Evolutionary conservation across 495 filamentous ascomycete species (phyloP), one percentile per base, ranked within the genome.

Genomic region (Penicillium crystallinum): DNA sequence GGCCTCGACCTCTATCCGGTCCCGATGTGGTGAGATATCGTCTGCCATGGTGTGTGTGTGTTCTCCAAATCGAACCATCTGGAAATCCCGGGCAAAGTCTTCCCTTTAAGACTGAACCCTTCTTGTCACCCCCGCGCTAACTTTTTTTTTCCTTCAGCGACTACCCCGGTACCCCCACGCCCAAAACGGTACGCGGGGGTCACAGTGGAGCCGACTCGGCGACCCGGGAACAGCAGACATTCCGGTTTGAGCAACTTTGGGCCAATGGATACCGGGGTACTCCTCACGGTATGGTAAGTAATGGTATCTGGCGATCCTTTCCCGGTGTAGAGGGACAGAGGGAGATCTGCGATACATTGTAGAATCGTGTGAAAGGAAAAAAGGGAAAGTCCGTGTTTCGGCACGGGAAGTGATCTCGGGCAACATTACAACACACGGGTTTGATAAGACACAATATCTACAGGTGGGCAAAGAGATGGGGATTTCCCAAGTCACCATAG

Each of bases 1-100:
- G 33, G 53, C 40, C 27, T 63, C 61, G 11, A 56, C 18, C 52
- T 55, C 52, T 23, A 58, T 53, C n/a, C 18, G 57, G 41, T 49
- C 54, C 21, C 36, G 36, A 23, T 35, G 49, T 37, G 30, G 19
- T 57, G 57, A 55, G 43, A 57, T 63, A 38, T 60, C 57, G 50
- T 53, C 57, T 30, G 57, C 52, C 60, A 63, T 63, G 30, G 29
- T 57, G 42, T 41, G 30, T 23, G 23, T 29, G 22, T 27, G n/a
- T 55, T 36, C 15, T 49, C 51, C 25, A 57, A 23, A 39, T 30
- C 40, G 17, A 21, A 37, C 38, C 21, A 50, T 40, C 18, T 25
- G 35, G 35, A 18, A 18, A 48, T 12, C n/a, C 25, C 12, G 46
- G 27, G 47, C 46, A 40, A 37, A 23, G n/a, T 22, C 27, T 34